Base-by-base conservation (phyloP, 257 asterid species). In the Rubia yunnanensis region DNA sequence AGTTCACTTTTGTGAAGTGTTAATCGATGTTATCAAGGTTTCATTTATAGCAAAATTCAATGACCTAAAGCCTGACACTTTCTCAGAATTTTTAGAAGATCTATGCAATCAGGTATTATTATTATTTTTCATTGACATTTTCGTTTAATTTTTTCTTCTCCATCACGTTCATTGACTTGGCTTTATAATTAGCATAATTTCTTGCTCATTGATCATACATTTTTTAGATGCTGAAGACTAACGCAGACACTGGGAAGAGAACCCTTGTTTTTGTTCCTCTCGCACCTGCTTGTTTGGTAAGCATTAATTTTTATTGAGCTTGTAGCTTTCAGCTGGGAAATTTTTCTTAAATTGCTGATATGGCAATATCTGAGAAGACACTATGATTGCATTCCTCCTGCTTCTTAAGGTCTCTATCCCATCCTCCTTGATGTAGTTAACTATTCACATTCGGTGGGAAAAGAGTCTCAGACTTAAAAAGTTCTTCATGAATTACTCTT, bases 211-310 rank as follows among this genome's bases (percentile, higher is more conserved):
- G 66, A 55, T 57, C 10, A 6, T 57, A 46, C 35, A 63, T 64
- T 69, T 56, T 58, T 52, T 86, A 92, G 97, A 91, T 85, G 1
- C 73, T 90, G 72, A 85, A 86, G 71, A 76, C 83, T 74, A 85
- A 84, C 74, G 70, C 88, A 24, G 99, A 90, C 48, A 77, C 74
- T 66, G 86, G 73, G 66, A 81, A 83, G 80, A 83, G 78, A 65
- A 81, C 70, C 77, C 97, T 94, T 61, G 79, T 82, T 13, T 94
- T 94, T 60, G 91, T 94, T 71, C 99, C 97, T 48, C 64, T 94
- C 72, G 96, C 97, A 34, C 97, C 99, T 38, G 97, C 99, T 65
- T 94, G 99, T 73, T 89, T 90, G 89, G 99, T 92, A 77, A 79
- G 91, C 66, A 24, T 32, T 52, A 13, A 23, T 32, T 32, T 14